These are phyloP conservation scores for Ustilago loliicola DNA, from an alignment of 1,284 basidiomycete species.

Conservation along the genomic window DNA sequence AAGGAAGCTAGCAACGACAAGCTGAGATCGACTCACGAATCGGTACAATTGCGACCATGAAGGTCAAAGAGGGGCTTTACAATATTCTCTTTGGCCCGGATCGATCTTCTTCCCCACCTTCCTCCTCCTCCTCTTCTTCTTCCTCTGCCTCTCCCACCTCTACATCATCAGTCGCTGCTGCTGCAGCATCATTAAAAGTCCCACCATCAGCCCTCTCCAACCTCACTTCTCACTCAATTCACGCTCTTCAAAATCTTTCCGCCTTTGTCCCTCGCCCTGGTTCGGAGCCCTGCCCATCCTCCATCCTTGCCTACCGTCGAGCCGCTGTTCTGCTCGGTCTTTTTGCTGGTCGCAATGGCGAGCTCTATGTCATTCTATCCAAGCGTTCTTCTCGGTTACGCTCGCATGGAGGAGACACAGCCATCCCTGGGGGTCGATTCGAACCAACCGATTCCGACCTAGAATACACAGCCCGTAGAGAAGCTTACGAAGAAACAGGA, in stretches of 20 bases:
- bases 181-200: conserved; percentile 16
- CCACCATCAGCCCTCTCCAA: conserved; percentile 18
- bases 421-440: conserved; percentile 66
- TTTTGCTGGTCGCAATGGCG: conserved; percentile 60
- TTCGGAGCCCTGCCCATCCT: conserved; percentile 56
- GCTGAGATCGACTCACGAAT: neutral
- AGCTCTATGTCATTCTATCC: conserved; percentile 64
- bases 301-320: conserved; percentile 62
- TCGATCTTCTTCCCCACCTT: neutral
- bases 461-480: conserved; percentile 62
- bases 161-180: neutral
- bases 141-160: conserved; percentile 7
- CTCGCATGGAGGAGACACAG: conserved; percentile 66
- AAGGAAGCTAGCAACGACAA: neutral
- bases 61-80: conserved; percentile 41
- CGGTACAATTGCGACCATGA: conserved; percentile 18
- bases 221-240: conserved; percentile 37
- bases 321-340: conserved; percentile 65
- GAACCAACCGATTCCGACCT: conserved; percentile 59
- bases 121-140: conserved; percentile 2
- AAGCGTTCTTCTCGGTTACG: conserved; percentile 52
- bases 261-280: conserved; percentile 30
- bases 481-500: conserved; percentile 68
- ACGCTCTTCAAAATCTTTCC: conserved; percentile 48
- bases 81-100: conserved; percentile 41